Evolutionary conservation across 805 yeast species (phyloP), one percentile per base, ranked within the genome.

Genomic region (Lachancea thermotolerans): DNA sequence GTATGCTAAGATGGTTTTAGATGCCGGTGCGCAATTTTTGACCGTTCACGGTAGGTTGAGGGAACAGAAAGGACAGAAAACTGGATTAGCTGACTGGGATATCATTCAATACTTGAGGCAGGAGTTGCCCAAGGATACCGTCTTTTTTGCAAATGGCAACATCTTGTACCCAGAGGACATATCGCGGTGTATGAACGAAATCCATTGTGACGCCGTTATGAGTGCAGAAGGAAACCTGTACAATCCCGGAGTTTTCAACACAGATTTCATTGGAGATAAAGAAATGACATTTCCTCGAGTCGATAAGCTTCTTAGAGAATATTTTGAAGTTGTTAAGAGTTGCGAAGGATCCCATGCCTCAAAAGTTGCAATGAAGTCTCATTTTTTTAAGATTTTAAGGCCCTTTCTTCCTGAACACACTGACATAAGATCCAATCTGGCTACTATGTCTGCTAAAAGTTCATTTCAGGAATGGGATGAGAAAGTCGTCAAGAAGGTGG

Each of bases 41-140:
- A 89, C 97, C 1, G 85, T 93, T 8, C 99, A 93, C 64, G 98
- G 98, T 2, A 77, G 99, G 55, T 83, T 97, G 1, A 75, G 99
- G 52, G 99, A 91, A 47, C 91, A 89, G 95, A 93, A 93, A 65
- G 99, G 99, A 6, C 98, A 91, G 63, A 77, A 78, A 48, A 91
- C 99, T 0, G 99, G 99, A 0, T 68, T 93, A 41, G 98, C 99
- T 1, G 90, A 93, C 66, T 91, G 99, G 98, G 74, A 78, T 28
- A 73, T 82, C 25, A 74, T 93, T 48, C 77, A 72, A 53, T 87
- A 79, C 59, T 60, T 93, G 35, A 71, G 93, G 46, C 95, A 89
- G 27, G 82, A 86, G 51, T 69, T 93, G 39, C 85, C 91, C 0
- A 51, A 59, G 36, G 93, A 81, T 39, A 88, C 91, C 2, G 97